Conservation (phyloP, 2,329 filamentous ascomycete species). For the Talaromyces sp. region DNA sequence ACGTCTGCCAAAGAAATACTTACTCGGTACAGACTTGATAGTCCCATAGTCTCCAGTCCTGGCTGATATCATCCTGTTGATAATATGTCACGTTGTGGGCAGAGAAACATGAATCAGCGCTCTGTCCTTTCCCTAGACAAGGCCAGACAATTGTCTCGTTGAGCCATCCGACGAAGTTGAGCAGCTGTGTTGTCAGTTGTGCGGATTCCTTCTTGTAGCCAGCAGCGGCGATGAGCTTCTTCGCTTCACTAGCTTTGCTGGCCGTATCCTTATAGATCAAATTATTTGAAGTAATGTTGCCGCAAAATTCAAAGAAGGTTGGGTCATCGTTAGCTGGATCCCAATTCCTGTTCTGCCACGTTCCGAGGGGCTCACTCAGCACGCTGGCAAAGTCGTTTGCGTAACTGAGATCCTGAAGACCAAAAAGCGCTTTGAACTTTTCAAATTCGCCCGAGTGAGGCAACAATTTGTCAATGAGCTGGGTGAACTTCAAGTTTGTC, state of each 20-base stretch:
- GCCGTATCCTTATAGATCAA: constrained; percentile 38
- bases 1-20: constrained; percentile 5
- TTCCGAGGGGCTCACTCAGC: constrained; percentile 36
- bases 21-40: constrained; percentile 52
- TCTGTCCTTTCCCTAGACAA: constrained; percentile 29
- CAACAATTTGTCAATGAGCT: constrained; percentile 56
- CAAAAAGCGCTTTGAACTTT: constrained; percentile 41
- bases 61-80: constrained; percentile 36
- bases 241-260: constrained; percentile 33
- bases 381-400: constrained; percentile 49
- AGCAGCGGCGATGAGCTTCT: constrained; percentile 41
- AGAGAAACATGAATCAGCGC: constrained; percentile 49
- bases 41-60: constrained; percentile 48
- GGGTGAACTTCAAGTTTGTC: constrained; percentile 55
- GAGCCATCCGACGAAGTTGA: constrained; percentile 55
- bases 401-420: constrained; percentile 31
- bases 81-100: constrained; percentile 44
- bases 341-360: constrained; percentile 56
- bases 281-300: constrained; percentile 46
- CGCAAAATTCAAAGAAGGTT: constrained; percentile 49
- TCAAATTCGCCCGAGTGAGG: constrained; percentile 40
- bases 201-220: constrained; percentile 39
- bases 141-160: constrained; percentile 37
- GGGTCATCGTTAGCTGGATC: constrained; percentile 49
- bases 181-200: constrained; percentile 43